These are phyloP conservation scores for Bonnemaisonia californica DNA, from an alignment of 31 red algal species.

Conservation along the genomic window DNA sequence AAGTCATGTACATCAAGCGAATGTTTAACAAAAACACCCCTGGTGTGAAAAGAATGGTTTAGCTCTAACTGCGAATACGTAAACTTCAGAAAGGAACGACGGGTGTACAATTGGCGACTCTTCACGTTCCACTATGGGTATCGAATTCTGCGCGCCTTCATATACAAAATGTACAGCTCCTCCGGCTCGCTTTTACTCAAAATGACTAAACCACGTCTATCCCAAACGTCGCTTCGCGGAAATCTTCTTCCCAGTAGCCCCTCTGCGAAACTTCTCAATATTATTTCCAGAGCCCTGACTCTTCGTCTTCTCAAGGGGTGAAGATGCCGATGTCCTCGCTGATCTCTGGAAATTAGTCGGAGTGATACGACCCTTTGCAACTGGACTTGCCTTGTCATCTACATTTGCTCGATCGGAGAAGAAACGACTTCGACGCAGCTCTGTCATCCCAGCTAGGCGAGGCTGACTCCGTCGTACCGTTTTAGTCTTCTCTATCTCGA, in stretches of 20 bases:
- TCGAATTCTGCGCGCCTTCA: no score
- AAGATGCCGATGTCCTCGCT: no score
- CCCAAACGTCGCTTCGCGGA: neutral
- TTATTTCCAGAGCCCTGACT: neutral
- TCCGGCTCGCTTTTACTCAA: no score
- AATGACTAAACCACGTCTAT: neutral
- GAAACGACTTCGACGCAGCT: conserved; percentile 31
- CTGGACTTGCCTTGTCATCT: neutral
- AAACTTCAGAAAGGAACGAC: neutral
- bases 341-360: neutral
- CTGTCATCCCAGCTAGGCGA: neutral
- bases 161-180: neutral
- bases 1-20: conserved; percentile 81
- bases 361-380: no score
- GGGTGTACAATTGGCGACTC: no score
- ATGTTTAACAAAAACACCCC: conserved; percentile 64
- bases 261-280: neutral
- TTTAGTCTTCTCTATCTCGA: neutral
- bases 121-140: no score
- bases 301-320: neutral
- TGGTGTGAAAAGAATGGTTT: conserved; percentile 73
- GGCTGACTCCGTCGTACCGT: neutral
- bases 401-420: neutral
- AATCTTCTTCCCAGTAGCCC: conserved; percentile 16
- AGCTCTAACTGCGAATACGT: conserved; percentile 8